phyloP scores from a whole-genome alignment of 148 eudicot genomes.

The Pouteria glomerata region DNA sequence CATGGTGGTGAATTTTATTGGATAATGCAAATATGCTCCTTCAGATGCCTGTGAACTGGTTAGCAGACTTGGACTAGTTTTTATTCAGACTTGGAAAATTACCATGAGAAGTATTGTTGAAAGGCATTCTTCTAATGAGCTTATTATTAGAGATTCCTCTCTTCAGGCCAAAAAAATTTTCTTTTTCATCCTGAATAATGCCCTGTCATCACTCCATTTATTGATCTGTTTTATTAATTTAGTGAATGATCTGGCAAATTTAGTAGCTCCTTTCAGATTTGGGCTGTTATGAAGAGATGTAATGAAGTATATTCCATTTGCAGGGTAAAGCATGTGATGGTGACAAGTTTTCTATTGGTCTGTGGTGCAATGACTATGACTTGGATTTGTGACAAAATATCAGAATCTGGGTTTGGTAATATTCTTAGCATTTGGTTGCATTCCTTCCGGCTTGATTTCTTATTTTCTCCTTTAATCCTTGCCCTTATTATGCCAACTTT shows the following conservation, averaged over 20 bases:
- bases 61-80: too few relatives aligned
- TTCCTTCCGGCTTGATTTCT: not conserved
- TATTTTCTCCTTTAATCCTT: not conserved
- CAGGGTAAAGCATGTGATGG: constrained; percentile 87
- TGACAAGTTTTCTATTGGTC: constrained; percentile 69
- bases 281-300: not conserved
- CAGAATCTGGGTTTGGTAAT: constrained; percentile 94
- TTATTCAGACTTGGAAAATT: not conserved
- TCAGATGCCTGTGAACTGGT: too few relatives aligned
- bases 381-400: constrained; percentile 91
- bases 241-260: not conserved
- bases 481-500: not conserved
- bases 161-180: not conserved
- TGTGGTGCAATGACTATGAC: constrained; percentile 89
- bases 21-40: too few relatives aligned
- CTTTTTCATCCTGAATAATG: not conserved
- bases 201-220: not conserved
- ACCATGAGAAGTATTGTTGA: not conserved
- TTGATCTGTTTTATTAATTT: not conserved
- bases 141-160: not conserved
- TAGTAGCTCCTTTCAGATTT: not conserved
- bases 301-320: constrained; percentile 9
- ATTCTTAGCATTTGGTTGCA: not conserved
- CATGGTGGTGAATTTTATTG: too few relatives aligned
- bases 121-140: not conserved